Percentiles rank a stretch among this genome's conserved stretches.
phyloP scores from a whole-genome alignment of 306 rosid species.

The Pueraria montana region DNA sequence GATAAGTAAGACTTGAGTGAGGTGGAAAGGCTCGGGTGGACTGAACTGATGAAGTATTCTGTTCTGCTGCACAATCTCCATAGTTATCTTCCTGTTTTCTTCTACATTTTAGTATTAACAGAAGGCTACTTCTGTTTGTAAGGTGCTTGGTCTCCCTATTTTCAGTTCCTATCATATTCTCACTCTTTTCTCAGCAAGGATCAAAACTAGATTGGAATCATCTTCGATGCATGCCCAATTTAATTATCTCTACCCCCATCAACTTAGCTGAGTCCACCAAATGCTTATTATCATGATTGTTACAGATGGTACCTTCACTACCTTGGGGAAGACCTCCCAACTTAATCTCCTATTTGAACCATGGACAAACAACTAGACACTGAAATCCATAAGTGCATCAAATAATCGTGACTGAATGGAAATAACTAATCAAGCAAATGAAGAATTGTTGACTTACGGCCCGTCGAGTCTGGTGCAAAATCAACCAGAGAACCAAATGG shows the following conservation, averaged over 20 bases:
- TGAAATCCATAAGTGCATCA: conserved; percentile 14
- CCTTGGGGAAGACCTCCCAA: conserved; percentile 34
- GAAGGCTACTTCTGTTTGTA: not conserved
- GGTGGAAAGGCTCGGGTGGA: not conserved
- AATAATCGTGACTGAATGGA: conserved; percentile 18
- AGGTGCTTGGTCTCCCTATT: not conserved
- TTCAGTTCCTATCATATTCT: conserved; percentile 41
- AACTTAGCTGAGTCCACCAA: conserved; percentile 25
- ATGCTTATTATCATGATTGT: conserved; percentile 11
- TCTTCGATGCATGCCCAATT: not conserved
- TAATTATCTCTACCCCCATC: conserved; percentile 17
- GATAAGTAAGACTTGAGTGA: conserved; percentile 5
- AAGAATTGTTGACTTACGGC: conserved; percentile 77
- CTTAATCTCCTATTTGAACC: conserved; percentile 13
- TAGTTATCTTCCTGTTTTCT: conserved; percentile 4
- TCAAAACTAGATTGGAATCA: conserved; percentile 21
- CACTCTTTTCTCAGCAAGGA: conserved; percentile 26
- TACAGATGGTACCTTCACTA: not conserved
- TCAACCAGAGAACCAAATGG: conserved; percentile 99
- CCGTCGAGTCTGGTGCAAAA: conserved; percentile 93
- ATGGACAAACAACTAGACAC: not conserved
- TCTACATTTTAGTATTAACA: conserved; percentile 16
- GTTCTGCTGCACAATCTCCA: conserved; percentile 24
- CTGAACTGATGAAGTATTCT: not conserved
- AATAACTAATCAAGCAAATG: conserved; percentile 37